Percentiles rank a stretch among this genome's conserved stretches.
Evolutionary conservation across 73 alveolate species (phyloP).

Genomic region (Tetrahymena thermophila): DNA sequence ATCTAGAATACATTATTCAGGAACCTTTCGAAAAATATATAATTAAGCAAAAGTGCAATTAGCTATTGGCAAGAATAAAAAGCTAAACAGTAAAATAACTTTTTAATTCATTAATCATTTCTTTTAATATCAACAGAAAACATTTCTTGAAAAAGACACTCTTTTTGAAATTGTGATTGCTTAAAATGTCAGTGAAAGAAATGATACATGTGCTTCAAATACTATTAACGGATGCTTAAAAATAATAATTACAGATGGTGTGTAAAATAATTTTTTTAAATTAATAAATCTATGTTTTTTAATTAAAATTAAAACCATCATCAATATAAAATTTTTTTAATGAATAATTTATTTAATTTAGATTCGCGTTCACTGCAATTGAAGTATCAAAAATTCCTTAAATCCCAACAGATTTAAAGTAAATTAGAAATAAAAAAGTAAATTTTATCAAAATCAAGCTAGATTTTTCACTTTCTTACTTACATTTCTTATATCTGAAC

Average conservation of each 20-base stretch:
- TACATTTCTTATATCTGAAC: background rate
- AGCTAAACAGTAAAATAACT: background rate
- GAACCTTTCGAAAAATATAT: background rate
- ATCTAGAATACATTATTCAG: background rate
- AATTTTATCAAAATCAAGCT: background rate
- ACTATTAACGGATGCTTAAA: background rate
- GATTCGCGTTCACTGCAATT: background rate
- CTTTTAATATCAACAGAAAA: background rate
- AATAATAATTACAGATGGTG: background rate
- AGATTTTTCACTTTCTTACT: background rate
- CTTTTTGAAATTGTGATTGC: background rate
- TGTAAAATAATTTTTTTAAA: background rate
- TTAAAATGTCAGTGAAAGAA: background rate
- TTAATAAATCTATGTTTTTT: background rate
- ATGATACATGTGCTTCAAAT: background rate
- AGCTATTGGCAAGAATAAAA: background rate
- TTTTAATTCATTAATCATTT: background rate
- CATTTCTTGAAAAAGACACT: background rate
- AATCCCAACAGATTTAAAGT: background rate
- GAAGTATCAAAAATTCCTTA: background rate
- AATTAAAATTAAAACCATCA: background rate
- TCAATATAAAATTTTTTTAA: background rate
- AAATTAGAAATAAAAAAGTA: background rate
- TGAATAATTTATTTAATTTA: background rate
- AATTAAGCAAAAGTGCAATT: background rate